Percentiles rank a stretch among this genome's conserved stretches.
These are phyloP conservation scores for Aspergillus texensis DNA, from an alignment of 2,329 filamentous ascomycete species.

Conservation along the genomic window DNA sequence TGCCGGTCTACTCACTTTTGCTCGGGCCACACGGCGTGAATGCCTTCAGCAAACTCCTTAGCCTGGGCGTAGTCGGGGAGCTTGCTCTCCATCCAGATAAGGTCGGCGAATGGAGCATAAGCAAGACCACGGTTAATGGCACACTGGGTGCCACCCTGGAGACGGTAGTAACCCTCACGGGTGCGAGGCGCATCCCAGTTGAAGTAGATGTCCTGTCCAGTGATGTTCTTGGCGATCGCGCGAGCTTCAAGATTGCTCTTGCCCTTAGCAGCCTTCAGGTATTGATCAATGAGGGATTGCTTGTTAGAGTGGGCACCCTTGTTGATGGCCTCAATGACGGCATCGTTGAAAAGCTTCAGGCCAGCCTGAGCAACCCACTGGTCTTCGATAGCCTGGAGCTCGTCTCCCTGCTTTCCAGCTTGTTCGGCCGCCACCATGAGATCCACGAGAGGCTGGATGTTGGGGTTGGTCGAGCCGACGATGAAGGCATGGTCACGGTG, in stretches of 20 bases:
- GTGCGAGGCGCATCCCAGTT: conserved; percentile 95
- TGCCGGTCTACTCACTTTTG: conserved; percentile 74
- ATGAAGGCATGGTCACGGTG: conserved; percentile 94
- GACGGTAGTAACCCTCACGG: conserved; percentile 91
- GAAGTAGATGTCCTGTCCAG: conserved; percentile 82
- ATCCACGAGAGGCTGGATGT: conserved; percentile 81
- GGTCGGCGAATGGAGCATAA: conserved; percentile 89
- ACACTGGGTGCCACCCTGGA: conserved; percentile 87
- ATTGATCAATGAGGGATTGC: conserved; percentile 66
- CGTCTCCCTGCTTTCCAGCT: conserved; percentile 74
- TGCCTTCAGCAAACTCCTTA: conserved; percentile 87
- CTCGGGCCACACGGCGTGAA: conserved; percentile 92
- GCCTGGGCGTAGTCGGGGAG: conserved; percentile 89
- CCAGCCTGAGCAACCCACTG: conserved; percentile 77
- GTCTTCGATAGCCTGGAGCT: conserved; percentile 91
- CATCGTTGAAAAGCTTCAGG: conserved; percentile 88
- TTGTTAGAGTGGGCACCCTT: conserved; percentile 67
- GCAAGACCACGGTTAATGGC: conserved; percentile 88
- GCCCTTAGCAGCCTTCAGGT: conserved; percentile 69
- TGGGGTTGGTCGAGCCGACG: conserved; percentile 82
- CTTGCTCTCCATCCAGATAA: conserved; percentile 99
- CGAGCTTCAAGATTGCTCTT: conserved; percentile 85
- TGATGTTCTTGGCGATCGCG: conserved; percentile 73
- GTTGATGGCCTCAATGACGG: conserved; percentile 80
- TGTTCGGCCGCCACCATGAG: conserved; percentile 86